Percentiles rank a stretch among this genome's conserved stretches.
phyloP scores from a whole-genome alignment of 208 protist species.

The Trypanosoma caninum region DNA sequence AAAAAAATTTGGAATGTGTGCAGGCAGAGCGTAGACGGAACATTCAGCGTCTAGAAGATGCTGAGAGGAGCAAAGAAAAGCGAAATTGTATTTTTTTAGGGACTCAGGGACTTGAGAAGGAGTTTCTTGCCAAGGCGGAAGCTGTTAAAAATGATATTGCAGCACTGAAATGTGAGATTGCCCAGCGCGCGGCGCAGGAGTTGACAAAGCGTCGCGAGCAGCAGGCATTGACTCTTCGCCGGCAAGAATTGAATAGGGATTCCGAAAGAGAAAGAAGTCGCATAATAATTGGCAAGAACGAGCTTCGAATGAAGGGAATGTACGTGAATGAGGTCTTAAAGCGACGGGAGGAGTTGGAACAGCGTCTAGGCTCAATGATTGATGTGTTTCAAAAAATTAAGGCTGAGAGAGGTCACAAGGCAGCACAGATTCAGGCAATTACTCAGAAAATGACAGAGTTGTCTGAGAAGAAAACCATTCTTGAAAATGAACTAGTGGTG shows the following conservation, averaged over 20 bases:
- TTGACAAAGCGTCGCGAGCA: conserved; percentile 70
- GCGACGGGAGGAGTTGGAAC: conserved; percentile 67
- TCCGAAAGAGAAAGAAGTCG: conserved; percentile 70
- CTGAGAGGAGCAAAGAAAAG: conserved; percentile 66
- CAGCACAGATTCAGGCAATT: conserved; percentile 90
- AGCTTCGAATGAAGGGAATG: conserved; percentile 86
- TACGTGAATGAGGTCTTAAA: conserved; percentile 59
- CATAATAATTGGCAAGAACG: conserved; percentile 75
- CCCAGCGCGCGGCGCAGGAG: conserved; percentile 56
- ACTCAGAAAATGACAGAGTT: conserved; percentile 93
- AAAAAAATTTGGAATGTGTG: conserved; percentile 35
- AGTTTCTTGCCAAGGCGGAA: conserved; percentile 56
- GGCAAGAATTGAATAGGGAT: conserved; percentile 88
- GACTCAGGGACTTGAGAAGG: conserved; percentile 83
- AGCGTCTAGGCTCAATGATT: conserved; percentile 65
- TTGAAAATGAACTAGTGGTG: conserved; percentile 93
- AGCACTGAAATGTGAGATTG: conserved; percentile 73
- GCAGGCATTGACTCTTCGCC: conserved; percentile 50
- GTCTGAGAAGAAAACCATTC: conserved; percentile 94
- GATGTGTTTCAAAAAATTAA: conserved; percentile 91
- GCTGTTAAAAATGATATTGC: conserved; percentile 49
- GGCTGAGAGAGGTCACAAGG: conserved; percentile 91
- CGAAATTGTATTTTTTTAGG: conserved; percentile 81
- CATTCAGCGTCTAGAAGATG: conserved; percentile 54
- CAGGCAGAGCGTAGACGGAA: conserved; percentile 22